Conservation (phyloP, 179 eudicot genomes). For the Pouteria campechiana region DNA sequence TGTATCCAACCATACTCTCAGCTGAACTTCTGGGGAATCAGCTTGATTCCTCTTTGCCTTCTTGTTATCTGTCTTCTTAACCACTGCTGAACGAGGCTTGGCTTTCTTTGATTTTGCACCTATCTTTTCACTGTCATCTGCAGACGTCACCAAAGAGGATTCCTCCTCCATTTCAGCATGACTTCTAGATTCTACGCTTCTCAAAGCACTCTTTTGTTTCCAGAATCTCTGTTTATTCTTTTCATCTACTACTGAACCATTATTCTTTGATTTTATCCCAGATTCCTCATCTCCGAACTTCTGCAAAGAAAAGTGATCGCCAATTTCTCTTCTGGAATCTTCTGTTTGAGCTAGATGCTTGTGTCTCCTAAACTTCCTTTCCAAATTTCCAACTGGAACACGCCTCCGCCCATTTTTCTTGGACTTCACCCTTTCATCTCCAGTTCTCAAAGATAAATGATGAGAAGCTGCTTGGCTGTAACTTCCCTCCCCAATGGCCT, state of each 20-base stretch:
- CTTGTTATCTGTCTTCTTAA: conserved; percentile 27
- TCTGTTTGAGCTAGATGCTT: too few species aligned
- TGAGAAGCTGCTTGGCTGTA: too few species aligned
- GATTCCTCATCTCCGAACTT: conserved; percentile 11
- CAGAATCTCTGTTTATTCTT: conserved; percentile 8
- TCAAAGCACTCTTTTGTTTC: conserved; percentile 8
- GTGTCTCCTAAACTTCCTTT: too few species aligned
- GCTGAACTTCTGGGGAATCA: conserved; percentile 20
- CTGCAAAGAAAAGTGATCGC: conserved; percentile 18
- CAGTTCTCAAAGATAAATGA: too few species aligned
- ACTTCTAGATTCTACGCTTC: conserved; percentile 8
- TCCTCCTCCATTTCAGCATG: conserved; percentile 14
- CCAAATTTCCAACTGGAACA: too few species aligned
- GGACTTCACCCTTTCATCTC: too few species aligned
- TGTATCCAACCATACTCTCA: conserved; percentile 55
- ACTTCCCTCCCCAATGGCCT: too few species aligned
- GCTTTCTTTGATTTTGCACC: conserved; percentile 9
- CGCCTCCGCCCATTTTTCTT: too few species aligned
- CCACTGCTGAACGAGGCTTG: conserved; percentile 8
- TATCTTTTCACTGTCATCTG: conserved; percentile 11
- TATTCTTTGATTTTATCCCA: conserved; percentile 1
- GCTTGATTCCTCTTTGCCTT: conserved; percentile 27
- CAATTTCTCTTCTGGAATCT: too few species aligned
- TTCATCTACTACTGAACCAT: conserved; percentile 6
- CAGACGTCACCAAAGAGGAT: conserved; percentile 13